Percentiles rank a stretch among this genome's conserved stretches.
These are phyloP conservation scores for Ambrosia trifida DNA, from an alignment of 129 eudicot genomes.

Conservation along the genomic window DNA sequence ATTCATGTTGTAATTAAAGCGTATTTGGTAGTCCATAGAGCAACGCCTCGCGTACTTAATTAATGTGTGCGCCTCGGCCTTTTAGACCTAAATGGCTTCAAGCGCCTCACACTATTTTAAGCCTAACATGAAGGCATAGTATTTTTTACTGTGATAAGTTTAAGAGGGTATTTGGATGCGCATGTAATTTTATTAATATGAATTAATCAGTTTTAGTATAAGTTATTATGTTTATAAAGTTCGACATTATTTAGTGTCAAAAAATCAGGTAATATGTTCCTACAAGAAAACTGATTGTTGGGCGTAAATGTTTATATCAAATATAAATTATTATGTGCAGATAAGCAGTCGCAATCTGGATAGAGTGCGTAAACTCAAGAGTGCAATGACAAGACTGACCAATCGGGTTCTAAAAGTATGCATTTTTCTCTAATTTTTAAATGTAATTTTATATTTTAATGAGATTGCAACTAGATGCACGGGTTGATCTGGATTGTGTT, in stretches of 20 bases:
- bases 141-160: not conserved
- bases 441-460: not conserved
- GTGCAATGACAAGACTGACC: constrained; percentile 88
- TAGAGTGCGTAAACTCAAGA: constrained; percentile 89
- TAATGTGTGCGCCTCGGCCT: too few species aligned
- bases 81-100: too few species aligned
- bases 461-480: constrained; percentile 3
- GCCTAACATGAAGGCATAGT: not conserved
- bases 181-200: not conserved
- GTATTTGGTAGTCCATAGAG: too few species aligned
- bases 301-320: not conserved
- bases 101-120: too few species aligned
- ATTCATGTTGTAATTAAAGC: too few species aligned
- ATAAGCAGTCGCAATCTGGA: constrained; percentile 96
- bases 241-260: too few species aligned
- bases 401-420: constrained; percentile 83
- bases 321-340: constrained; percentile 41
- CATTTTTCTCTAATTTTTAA: constrained; percentile 3
- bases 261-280: too few species aligned
- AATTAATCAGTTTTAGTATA: too few species aligned
- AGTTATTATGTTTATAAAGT: too few species aligned
- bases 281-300: not conserved
- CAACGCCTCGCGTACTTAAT: too few species aligned
- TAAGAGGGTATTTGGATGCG: not conserved
- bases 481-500: not conserved